Evolutionary conservation across 805 yeast species (phyloP), one percentile per base, ranked within the genome.

Genomic region (Saturnispora besseyi): DNA sequence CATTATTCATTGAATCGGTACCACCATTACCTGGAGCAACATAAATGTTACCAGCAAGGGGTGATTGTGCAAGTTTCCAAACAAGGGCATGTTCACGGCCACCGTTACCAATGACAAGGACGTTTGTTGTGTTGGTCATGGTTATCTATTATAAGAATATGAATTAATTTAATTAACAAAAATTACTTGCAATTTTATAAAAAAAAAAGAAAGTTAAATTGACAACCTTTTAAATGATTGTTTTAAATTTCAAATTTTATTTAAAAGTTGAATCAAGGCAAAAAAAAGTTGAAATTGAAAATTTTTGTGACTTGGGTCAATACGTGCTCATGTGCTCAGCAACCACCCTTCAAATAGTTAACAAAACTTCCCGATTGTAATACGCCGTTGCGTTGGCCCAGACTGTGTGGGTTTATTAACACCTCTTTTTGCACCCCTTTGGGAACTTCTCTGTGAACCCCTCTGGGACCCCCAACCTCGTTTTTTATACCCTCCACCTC

Each of bases 21-120:
- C 98, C 98, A 50, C 98, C 99, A 64, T 93, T 91, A 48, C 98
- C 98, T 55, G 98, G 98, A 28, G 98, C 96, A 50, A 91, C 96
- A 61, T 65, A 95, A 57, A 95, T 82, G 52, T 78, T 75, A 53
- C 70, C 69, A 33, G 89, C 96, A 42, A 77, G 67, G 36, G 79
- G 69, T 33, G 96, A 87, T 68, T 89, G 91, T 30, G 84, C 71
- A 55, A 93, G 76, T 63, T 84, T 87, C 96, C 96, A 90, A 13
- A 87, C 86, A 53, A 93, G 76, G 48, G 98, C 98, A 66, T 93
- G 97, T 70, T 93, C 99, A 74, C 99, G 89, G 58, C 99, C 99
- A 65, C 99, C 99, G 70, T 86, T 88, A 62, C 99, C 99, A 58
- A 93, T 77, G 56, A 93, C 82, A 54, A 93, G 80, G 57, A 93